phyloP scores from a whole-genome alignment of 352 stramenopile genomes.

The Pythium vanterpoolii region DNA sequence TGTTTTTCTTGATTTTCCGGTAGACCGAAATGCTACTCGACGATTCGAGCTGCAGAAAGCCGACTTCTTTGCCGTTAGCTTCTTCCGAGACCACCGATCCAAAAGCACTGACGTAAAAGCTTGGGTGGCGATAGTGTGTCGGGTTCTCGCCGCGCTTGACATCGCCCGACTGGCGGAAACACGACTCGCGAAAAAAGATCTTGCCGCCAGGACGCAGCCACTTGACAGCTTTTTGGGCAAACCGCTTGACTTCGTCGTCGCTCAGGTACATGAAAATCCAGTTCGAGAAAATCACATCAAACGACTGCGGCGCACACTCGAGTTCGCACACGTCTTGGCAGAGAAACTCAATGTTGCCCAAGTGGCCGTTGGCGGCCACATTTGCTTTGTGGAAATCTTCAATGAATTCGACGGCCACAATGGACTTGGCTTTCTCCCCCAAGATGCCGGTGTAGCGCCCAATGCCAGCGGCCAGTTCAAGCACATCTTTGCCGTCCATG shows the following conservation, averaged over 20 bases:
- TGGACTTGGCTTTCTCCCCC: conserved; percentile 20
- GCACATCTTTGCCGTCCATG: conserved; percentile 34
- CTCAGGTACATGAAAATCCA: conserved; percentile 32
- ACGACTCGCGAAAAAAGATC: conserved; percentile 38
- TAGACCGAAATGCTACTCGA: conserved; percentile 56
- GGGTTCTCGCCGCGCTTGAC: conserved; percentile 56
- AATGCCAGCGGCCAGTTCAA: conserved; percentile 29
- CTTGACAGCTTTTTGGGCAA: conserved; percentile 29
- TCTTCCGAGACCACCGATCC: conserved; percentile 28
- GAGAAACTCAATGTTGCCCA: conserved; percentile 60
- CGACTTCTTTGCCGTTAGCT: conserved; percentile 38
- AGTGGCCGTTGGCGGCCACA: conserved; percentile 31
- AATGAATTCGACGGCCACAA: conserved; percentile 31
- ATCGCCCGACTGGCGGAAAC: conserved; percentile 27
- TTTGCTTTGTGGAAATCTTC: conserved; percentile 60
- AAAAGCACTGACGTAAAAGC: conserved; percentile 36
- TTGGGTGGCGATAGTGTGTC: conserved; percentile 34
- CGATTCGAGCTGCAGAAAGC: conserved; percentile 63
- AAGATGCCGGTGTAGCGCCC: conserved; percentile 37
- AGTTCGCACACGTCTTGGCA: conserved; percentile 69
- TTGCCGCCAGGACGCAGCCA: conserved; percentile 28
- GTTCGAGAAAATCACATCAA: conserved; percentile 38
- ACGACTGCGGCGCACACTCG: conserved; percentile 43
- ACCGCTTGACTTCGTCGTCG: conserved; percentile 27
- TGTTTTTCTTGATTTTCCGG: conserved; percentile 70